Evolutionary conservation across 495 filamentous ascomycete genomes (phyloP), one percentile per base, ranked within the genome.

Genomic region (Penicilliopsis zonata): DNA sequence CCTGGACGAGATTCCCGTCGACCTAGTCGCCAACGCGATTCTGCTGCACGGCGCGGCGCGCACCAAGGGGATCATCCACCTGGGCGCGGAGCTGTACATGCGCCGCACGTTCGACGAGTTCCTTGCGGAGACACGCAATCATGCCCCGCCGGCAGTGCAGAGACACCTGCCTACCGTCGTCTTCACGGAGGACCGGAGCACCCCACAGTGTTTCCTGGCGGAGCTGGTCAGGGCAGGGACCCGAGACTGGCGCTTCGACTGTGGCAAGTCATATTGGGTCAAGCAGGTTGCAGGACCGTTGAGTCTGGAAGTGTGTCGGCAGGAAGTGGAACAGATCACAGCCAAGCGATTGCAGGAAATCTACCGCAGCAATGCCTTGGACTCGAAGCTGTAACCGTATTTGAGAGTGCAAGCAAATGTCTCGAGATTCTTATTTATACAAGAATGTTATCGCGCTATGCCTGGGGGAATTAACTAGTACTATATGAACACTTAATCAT

Each of bases 11-110:
- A 49, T 59, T 2, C 58, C 58, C 0, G 58, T 62, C 1, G 58
- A 62, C 25, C 51, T 59, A 13, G 58, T 60, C 3, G 55, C 58
- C 18, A 62, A 58, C 34, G 50, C 50, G 1, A 58, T 53, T 43
- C 41, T 62, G 6, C 21, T 60, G 6, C 58, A 62, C 23, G 49
- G 52, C 0, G 53, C 50, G 3, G 47, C 49, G 8, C 42, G 42
- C 5, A 60, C 58, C 5, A 52, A 31, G 0, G 58, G 58, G 0
- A 53, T 58, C 9, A 20, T 37, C 7, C 34, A 37, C 13, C 27
- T 30, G 5, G 27, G 26, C 5, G 26, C 18, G 8, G 18, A 37
- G 14, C 34, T 37, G 26, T 37, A 30, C 30, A 13, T 31, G 5
- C 14, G 7, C 10, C 30, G 30, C 16, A 31, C 30, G 6, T 31